phyloP scores from a whole-genome alignment of 768 basidiomycete species.

The Amanita brunnescens region DNA sequence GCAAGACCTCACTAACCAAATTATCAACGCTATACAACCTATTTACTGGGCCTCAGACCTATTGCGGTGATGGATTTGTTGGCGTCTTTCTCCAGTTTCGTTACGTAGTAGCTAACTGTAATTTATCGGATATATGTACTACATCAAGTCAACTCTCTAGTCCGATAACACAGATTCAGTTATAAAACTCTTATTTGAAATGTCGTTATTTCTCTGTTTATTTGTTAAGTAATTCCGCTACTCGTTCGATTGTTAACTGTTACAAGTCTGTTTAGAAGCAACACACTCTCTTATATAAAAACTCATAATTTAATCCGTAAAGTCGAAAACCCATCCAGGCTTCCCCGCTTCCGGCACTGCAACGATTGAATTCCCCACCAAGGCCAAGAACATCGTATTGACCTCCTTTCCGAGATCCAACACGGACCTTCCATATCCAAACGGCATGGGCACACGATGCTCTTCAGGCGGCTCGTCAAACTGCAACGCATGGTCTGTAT shows the following conservation, averaged over 20 bases:
- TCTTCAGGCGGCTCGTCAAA: neutral
- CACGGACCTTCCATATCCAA: neutral
- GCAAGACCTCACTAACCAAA: neutral
- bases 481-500: neutral
- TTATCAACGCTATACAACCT: neutral
- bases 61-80: neutral
- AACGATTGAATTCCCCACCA: neutral
- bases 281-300: no score
- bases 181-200: no score
- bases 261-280: no score
- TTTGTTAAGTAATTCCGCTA: no score
- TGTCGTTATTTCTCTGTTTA: no score
- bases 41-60: neutral
- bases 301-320: neutral
- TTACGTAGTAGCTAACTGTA: no score
- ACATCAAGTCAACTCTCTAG: no score
- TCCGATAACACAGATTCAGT: no score
- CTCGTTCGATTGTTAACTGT: no score
- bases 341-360: neutral
- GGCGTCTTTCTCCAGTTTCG: neutral
- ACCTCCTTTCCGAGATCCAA: neutral
- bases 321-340: neutral
- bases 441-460: neutral
- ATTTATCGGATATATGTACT: no score
- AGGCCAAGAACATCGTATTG: neutral